A percentile compares a stretch with the other conserved stretches of the same genome.
Conservation (phyloP, 305 asterid genomes). For the Fraxinus xanthoxyloides region DNA sequence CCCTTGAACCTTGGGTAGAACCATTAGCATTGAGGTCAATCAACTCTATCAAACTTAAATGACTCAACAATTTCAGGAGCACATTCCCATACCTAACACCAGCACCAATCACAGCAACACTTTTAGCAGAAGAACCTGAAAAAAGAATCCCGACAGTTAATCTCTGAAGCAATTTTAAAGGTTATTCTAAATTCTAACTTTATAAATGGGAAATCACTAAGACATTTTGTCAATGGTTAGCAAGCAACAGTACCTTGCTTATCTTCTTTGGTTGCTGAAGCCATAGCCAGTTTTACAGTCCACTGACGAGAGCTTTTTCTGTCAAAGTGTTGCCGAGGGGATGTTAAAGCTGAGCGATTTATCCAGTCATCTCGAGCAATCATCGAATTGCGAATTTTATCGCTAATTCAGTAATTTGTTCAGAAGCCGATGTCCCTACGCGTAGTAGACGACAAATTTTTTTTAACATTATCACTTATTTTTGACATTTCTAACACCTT, state of each 20-base stretch:
- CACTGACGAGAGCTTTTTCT: slow-evolving; percentile 11
- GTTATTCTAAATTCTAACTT: background rate
- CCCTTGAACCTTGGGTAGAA: background rate
- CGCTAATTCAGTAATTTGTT: background rate
- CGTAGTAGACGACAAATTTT: background rate
- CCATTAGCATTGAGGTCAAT: background rate
- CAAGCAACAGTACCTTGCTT: slow-evolving; percentile 31
- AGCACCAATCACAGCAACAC: slow-evolving; percentile 88
- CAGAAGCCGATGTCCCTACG: background rate
- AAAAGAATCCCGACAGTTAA: slow-evolving; percentile 6
- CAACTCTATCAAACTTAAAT: background rate
- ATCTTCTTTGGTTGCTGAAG: slow-evolving; percentile 37
- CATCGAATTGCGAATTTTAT: slow-evolving; percentile 33
- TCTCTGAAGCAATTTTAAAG: background rate
- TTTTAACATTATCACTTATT: background rate
- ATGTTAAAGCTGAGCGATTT: slow-evolving; percentile 15
- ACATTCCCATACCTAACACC: slow-evolving; percentile 65
- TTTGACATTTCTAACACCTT: background rate
- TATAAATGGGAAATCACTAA: background rate
- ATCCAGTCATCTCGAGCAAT: slow-evolving; percentile 18
- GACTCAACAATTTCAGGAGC: background rate
- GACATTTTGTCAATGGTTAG: background rate
- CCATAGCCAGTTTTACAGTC: slow-evolving; percentile 28
- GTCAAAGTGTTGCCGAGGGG: background rate
- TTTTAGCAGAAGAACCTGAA: slow-evolving; percentile 48